These are phyloP conservation scores for Globisporangium cederbergense DNA, from an alignment of 352 stramenopile genomes.

Conservation along the genomic window DNA sequence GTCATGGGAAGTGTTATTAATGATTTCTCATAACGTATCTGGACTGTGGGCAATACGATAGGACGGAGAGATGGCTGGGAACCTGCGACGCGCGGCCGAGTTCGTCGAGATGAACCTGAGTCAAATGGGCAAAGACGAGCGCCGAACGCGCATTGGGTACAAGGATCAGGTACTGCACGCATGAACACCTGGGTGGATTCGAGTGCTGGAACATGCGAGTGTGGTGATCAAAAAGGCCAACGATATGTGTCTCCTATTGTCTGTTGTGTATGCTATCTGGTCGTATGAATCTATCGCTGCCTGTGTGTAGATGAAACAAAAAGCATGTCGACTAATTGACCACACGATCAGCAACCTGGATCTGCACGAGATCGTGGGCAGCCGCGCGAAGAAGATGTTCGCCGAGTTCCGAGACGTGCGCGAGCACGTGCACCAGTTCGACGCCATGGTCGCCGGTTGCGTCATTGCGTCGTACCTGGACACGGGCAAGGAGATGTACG, in stretches of 20 bases:
- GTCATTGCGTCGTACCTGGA: slow-evolving; percentile 87
- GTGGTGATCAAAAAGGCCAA: slow-evolving; percentile 20
- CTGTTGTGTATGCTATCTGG: slow-evolving; percentile 19
- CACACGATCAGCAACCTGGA: slow-evolving; percentile 94
- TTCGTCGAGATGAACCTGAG: slow-evolving; percentile 97
- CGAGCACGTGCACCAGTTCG: slow-evolving; percentile 95
- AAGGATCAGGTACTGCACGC: slow-evolving; percentile 92
- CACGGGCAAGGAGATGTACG: slow-evolving; percentile 85
- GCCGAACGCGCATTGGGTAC: slow-evolving; percentile 94
- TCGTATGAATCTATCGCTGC: slow-evolving; percentile 17
- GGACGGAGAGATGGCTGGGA: slow-evolving; percentile 85
- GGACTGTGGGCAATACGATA: slow-evolving; percentile 16
- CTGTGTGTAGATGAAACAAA: slow-evolving; percentile 95
- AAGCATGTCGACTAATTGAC: slow-evolving; percentile 82
- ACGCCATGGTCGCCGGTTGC: slow-evolving; percentile 88
- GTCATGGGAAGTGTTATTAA: background rate
- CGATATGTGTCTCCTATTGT: background rate
- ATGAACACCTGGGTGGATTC: background rate
- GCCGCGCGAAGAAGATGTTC: slow-evolving; percentile 95
- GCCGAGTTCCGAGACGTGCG: slow-evolving; percentile 94
- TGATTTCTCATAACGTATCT: slow-evolving; percentile 1
- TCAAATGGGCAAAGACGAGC: slow-evolving; percentile 96
- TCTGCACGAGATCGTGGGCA: slow-evolving; percentile 94
- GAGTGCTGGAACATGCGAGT: background rate
- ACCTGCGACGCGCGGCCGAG: slow-evolving; percentile 76